Evolutionary conservation across 306 rosid genomes (phyloP), one percentile per base, ranked within the genome.

Genomic region (Castanea sativa): DNA sequence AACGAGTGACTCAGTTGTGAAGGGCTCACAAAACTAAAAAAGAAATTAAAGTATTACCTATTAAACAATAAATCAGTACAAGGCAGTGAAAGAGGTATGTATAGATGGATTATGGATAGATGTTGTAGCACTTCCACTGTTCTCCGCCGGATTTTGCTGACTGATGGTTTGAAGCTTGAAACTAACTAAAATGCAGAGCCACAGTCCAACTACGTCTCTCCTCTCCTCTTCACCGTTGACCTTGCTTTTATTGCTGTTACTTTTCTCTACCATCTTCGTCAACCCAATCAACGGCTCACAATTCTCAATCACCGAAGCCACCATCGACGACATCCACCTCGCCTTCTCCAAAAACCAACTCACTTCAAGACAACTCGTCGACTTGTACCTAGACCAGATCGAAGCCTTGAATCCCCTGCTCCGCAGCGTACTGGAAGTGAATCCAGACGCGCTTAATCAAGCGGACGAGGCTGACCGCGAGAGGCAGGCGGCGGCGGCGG

Each of bases 381-480:
- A 89, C 45, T 75, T 59, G 9, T 93, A 91, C 87, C 41, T 89
- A 23, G 11, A 67, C 0, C 83, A 60, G 58, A 91, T 91, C 80
- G n/a, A 41, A 4, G 12, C 43, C 19, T 78, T 88, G 16, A 89
- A 93, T 83, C 94, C 94, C 12, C 23, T 61, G 38, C 94, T 93
- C 20, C 70, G 76, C 52, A 80, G 89, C 69, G 91, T 93, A 30
- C 84, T 91, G 75, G 96, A 93, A 69, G 71, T 93, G 38, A 93
- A 91, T 63, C 96, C 96, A 0, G 94, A 88, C n/a, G 92, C 88
- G 4, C 76, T 77, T 6, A 81, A 74, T 75, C 90, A 89, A 60
- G 97, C 92, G 61, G 91, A 85, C 15, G 16, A 82, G 55, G 96
- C 92, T 4, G 97, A 91, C 65, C 64, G 65, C 0, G 82, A 88